Conservation (phyloP, 176 grass and related monocot genomes). For the Echinochloa phyllopogon region DNA sequence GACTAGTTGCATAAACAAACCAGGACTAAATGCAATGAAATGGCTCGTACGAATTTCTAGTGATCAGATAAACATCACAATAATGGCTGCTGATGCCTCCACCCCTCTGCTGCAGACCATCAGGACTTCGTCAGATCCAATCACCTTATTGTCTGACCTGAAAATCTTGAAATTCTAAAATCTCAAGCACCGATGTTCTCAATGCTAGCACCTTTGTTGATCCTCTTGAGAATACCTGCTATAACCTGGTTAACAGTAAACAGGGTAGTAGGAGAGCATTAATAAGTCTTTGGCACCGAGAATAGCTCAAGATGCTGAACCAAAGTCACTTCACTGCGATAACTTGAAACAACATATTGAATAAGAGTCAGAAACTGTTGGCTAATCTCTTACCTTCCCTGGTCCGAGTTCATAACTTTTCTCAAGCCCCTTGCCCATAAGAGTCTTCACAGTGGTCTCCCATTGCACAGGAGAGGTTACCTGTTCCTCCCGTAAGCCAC, state of each 20-base stretch:
- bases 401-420: conserved; percentile 97
- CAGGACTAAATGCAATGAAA: too few species aligned
- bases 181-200: conserved; percentile 86
- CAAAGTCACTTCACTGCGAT: neutral
- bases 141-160: conserved; percentile 8
- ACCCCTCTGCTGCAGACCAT: neutral
- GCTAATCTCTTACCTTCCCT: conserved; percentile 73
- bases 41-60: too few species aligned
- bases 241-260: conserved; percentile 65
- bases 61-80: too few species aligned
- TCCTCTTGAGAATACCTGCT: conserved; percentile 92
- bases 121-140: conserved; percentile 1
- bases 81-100: neutral
- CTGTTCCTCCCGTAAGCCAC: conserved; percentile 42
- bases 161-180: neutral
- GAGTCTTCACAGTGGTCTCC: conserved; percentile 85
- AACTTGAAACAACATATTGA: neutral
- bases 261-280: neutral
- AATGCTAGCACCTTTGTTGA: conserved; percentile 73
- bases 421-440: conserved; percentile 87
- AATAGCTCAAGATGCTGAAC: neutral
- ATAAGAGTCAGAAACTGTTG: neutral
- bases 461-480: conserved; percentile 92
- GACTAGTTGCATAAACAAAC: too few species aligned
- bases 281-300: neutral